phyloP scores from a whole-genome alignment of 441 rosid genomes.

The Euphorbia celastroides region DNA sequence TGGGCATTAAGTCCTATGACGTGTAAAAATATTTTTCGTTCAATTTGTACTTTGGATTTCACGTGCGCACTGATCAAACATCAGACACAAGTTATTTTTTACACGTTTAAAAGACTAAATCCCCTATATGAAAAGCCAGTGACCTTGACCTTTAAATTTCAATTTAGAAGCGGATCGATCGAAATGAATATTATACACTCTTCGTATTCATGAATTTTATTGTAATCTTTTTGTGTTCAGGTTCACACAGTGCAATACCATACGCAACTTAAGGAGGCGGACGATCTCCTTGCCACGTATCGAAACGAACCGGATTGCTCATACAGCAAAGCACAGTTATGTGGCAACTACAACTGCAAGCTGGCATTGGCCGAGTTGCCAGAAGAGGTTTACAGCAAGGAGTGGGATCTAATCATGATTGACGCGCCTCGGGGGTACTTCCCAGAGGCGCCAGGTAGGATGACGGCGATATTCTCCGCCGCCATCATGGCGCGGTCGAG shows the following conservation, averaged over 20 bases:
- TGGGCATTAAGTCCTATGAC: too few species aligned
- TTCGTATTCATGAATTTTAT: too few species aligned
- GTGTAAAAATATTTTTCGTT: too few species aligned
- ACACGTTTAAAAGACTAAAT: too few species aligned
- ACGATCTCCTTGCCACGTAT: constrained; percentile 40
- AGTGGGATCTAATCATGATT: constrained; percentile 72
- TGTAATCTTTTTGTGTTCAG: not conserved
- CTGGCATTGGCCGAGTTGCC: constrained; percentile 51
- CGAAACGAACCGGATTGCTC: constrained; percentile 45
- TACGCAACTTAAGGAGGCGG: constrained; percentile 61
- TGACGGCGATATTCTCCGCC: constrained; percentile 64
- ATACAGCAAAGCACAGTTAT: constrained; percentile 38
- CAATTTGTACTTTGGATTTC: too few species aligned
- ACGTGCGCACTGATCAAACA: too few species aligned
- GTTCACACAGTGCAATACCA: constrained; percentile 50
- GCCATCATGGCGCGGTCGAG: constrained; percentile 56
- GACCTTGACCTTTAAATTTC: too few species aligned
- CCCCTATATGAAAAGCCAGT: too few species aligned
- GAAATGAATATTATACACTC: too few species aligned
- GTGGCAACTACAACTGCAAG: constrained; percentile 45
- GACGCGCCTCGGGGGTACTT: constrained; percentile 72
- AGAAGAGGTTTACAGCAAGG: constrained; percentile 46
- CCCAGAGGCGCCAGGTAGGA: constrained; percentile 60
- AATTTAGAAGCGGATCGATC: too few species aligned
- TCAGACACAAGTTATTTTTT: too few species aligned